Evolutionary conservation across 2,329 filamentous ascomycete genomes (phyloP), one percentile per base, ranked within the genome.

Genomic region (Thielaviopsis ethacetica): DNA sequence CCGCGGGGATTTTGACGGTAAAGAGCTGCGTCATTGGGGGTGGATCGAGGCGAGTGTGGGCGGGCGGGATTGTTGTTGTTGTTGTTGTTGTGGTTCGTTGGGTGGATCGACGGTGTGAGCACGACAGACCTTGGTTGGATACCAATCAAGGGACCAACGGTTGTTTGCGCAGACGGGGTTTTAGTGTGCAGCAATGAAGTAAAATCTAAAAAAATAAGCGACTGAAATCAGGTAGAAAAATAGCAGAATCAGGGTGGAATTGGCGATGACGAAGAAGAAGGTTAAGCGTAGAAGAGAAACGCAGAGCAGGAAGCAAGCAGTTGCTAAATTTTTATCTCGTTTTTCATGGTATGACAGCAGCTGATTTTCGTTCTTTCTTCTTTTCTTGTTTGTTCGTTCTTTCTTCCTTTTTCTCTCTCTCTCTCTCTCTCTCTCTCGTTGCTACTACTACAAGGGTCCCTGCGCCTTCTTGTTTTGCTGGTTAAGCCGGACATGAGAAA

Each of bases 1-100:
- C 64, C 58, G 74, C 67, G 49, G 73, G 68, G 65, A 84, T 76
- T 50, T 81, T 79, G 64, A 87, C 71, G 10, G 76, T 78, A 72
- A 87, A 84, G 60, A 84, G 74, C 44, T 60, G 52, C 44, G 61
- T 12, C 61, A 62, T 62, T 44, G 44, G 58, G 53, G 9, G 21
- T 21, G 13, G 10, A 44, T 21, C 24, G 26, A 4, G 38, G 41
- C 21, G 54, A 15, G 15, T 24, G 13, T 5, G 47, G 5, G n/a
- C 12, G n/a, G 15, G 15, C 19, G 13, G 44, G 7, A 19, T 24
- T 12, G 7, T 47, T 21, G 26, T 4, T 27, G 4, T 27, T 9
- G 26, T 4, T 9, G 26, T 27, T 9, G 26, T 27, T 54, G 13
- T 47, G 27, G 13, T 30, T 24, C 15, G 30, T 17, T 34, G 21